A percentile compares a stretch with the other conserved stretches of the same genome.
Conservation (phyloP, 371 early-diverging fungal species). For the Apophysomyces trapeziformis region DNA sequence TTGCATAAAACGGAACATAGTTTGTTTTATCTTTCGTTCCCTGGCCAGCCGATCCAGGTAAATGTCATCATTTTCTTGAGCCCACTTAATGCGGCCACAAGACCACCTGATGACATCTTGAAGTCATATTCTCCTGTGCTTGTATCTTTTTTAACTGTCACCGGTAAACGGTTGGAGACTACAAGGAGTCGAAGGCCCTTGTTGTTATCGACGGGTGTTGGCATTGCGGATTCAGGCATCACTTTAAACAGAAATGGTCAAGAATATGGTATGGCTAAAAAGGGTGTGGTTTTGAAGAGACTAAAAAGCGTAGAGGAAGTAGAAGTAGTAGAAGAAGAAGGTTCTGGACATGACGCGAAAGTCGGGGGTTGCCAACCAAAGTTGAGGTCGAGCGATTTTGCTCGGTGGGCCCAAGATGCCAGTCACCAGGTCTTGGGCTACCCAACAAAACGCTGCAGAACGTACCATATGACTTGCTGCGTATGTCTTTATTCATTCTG, state of each 20-base stretch:
- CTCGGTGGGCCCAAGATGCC: too few relatives aligned
- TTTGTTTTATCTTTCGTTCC: conserved; percentile 57
- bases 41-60: conserved; percentile 99
- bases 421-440: too few relatives aligned
- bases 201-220: conserved; percentile 11
- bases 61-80: conserved; percentile 95
- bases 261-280: background rate
- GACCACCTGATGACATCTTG: conserved; percentile 95
- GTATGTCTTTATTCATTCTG: too few relatives aligned
- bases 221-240: background rate
- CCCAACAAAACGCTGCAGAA: too few relatives aligned
- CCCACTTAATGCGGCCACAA: conserved; percentile 96
- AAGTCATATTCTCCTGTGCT: conserved; percentile 63
- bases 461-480: too few relatives aligned
- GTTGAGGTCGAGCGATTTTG: too few relatives aligned
- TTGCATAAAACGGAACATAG: background rate
- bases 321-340: conserved; percentile 9
- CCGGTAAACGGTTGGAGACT: conserved; percentile 99
- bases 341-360: conserved; percentile 10
- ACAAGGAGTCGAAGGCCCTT: conserved; percentile 78
- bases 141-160: conserved; percentile 88
- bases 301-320: background rate
- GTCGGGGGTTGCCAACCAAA: background rate
- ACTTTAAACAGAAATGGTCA: background rate
- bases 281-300: background rate